Evolutionary conservation across 1,284 basidiomycete genomes (phyloP), one percentile per base, ranked within the genome.

Genomic region (Sporisorium iseilematis-ciliati): DNA sequence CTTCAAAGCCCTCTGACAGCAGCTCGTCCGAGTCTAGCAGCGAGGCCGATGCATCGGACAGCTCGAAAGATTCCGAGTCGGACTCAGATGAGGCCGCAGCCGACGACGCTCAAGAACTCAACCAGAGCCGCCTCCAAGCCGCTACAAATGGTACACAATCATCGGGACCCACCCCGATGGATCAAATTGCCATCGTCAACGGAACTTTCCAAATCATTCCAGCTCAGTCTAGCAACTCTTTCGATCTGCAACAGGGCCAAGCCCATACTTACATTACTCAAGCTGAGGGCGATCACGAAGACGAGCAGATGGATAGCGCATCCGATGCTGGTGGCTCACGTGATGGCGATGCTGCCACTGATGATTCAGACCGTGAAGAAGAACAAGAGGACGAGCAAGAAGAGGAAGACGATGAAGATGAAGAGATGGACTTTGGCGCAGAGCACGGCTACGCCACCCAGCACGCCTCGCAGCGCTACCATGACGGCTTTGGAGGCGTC

Each of bases 141-240:
- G 18, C 16, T 25, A 10, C 26, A 14, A 35, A 7, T n/a, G 29
- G 25, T n/a, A 25, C 41, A 50, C 56, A 49, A 2, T 26, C 25
- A 18, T n/a, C 45, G 12, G 29, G 38, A 12, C 71, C 50, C 2
- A 41, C 12, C n/a, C 66, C 67, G 4, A 66, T 66, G 59, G 63
- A 65, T 52, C 72, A 75, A 46, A 65, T 74, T 16, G 65, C 57
- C 4, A 68, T 68, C 41, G 65, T 69, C 40, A 55, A 74, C 14
- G 66, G 71, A 16, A 41, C 46, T 7, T 73, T 73, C 57, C 21
- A 53, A 23, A 62, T 73, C 57, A 57, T 73, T 23, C 64, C 70
- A 14, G 50, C 57, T 42, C 58, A 38, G 12, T 31, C 58, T n/a
- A 43, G 45, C 21, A 1, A 29, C 16, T 16, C 35, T 25, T 35